Evolutionary conservation across 2,329 filamentous ascomycete species (phyloP).

Genomic region (Aspergillus sp.): DNA sequence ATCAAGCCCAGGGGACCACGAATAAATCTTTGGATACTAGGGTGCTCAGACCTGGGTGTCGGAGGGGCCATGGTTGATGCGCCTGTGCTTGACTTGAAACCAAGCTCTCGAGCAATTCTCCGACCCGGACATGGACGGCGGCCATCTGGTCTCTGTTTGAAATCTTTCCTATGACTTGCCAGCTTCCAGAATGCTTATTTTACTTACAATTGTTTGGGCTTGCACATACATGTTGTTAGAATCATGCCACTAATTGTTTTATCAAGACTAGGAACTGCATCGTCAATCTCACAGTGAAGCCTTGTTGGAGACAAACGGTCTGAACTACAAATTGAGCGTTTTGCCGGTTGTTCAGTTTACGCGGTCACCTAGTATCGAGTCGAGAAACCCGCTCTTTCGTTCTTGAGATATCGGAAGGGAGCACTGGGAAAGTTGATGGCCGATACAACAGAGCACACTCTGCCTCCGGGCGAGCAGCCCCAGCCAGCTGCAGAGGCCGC

Average conservation of each 20-base stretch:
- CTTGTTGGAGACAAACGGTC: neutral
- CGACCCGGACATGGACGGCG: neutral
- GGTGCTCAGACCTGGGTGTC: neutral
- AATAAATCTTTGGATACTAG: neutral
- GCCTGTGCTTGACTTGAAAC: neutral
- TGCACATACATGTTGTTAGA: neutral
- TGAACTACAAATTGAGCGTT: neutral
- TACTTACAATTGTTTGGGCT: neutral
- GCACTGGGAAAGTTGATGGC: slow-evolving; percentile 19
- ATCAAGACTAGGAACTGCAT: slow-evolving; percentile 11
- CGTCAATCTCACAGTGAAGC: slow-evolving; percentile 4
- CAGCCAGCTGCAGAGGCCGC: slow-evolving; percentile 15
- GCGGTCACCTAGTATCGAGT: neutral
- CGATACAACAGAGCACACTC: slow-evolving; percentile 20
- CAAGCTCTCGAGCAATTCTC: slow-evolving; percentile 5
- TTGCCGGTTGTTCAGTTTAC: neutral
- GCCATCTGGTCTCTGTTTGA: neutral
- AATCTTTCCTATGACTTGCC: neutral
- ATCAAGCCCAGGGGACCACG: neutral
- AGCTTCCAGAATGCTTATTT: neutral
- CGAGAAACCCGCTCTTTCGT: neutral
- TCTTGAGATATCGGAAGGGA: neutral
- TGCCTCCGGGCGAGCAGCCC: slow-evolving; percentile 20
- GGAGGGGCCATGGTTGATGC: neutral
- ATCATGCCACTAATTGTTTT: slow-evolving; percentile 14